Base-by-base conservation (phyloP, 78 protist genomes). In the Dictyostelium firmibasis region DNA sequence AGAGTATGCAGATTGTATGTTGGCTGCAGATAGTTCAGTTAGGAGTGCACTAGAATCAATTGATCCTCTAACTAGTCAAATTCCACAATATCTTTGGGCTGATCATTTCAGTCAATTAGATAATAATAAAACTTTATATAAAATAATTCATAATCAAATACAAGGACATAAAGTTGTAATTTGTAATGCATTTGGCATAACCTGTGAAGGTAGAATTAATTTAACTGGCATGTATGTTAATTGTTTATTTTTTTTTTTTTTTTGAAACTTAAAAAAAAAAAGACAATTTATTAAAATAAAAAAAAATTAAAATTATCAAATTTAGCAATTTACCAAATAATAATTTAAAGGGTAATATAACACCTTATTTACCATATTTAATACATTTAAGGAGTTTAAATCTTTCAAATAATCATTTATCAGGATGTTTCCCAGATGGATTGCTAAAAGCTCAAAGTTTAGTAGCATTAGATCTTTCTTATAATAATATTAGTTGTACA, bases 161-260 rank as follows among this genome's bases (percentile, higher is more conserved):
- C 62, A 82, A 20, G n/a, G 57, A 20, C 62, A 57, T 35, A 14
- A 29, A 2, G 64, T 82, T 23, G 43, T 44, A 25, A 29, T 57
- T 35, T 82, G 86, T 82, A 27, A 29, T 33, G 57, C 64, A 20
- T 82, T n/a, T 82, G 86, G 86, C 35, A 57, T 82, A 29, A 82
- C 29, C 2, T 82, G 86, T 60, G 38, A 29, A 60, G 25, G 14
- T 20, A 79, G 38, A 33, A 79, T 14, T 1, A 44, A 79, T 47
- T 44, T 79, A 33, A 44, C 44, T 44, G 64, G 35, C 44, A 79
- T 79, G 69, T 79, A 79, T 35, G 75, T 27, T 13, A 16, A 27
- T 27, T 60, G 1, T 60, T 60, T 18, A 5, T 23, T 5, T 23
- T 60, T 7, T 16, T 53, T 7, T 2, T 10, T 53, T 53, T 16